A percentile compares a stretch with the other conserved stretches of the same genome.
phyloP scores from a whole-genome alignment of 192 early-diverging fungal species.

The Backusella sp. region DNA sequence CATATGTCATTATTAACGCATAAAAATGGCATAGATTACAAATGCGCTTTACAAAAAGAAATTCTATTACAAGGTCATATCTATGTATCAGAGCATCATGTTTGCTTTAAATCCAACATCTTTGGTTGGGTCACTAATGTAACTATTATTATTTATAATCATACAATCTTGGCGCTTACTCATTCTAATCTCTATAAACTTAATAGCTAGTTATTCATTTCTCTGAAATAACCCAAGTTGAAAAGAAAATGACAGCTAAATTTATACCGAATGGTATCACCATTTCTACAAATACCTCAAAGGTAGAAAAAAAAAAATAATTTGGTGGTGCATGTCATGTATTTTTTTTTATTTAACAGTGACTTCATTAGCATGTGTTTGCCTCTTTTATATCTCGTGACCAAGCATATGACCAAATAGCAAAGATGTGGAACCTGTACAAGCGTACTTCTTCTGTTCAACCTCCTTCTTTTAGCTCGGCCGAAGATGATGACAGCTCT shows the following conservation, averaged over 20 bases:
- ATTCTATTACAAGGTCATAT: conserved; percentile 84
- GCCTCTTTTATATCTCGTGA: conserved; percentile 87
- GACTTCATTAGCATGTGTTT: conserved; percentile 61
- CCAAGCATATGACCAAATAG: conserved; percentile 66
- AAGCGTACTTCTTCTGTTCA: conserved; percentile 8
- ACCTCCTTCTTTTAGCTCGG: neutral
- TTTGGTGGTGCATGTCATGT: neutral
- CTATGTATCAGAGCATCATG: conserved; percentile 76
- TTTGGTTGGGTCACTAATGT: conserved; percentile 87
- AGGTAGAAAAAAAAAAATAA: conserved; percentile 22
- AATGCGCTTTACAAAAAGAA: conserved; percentile 85
- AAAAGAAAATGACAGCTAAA: conserved; percentile 81
- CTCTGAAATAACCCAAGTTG: conserved; percentile 77
- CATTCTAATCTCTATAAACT: neutral
- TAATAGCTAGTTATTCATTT: conserved; percentile 65
- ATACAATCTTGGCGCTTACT: neutral
- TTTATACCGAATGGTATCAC: conserved; percentile 89
- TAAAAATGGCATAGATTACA: conserved; percentile 55
- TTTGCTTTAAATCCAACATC: conserved; percentile 87
- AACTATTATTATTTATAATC: neutral
- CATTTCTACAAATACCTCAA: conserved; percentile 66
- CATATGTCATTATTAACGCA: conserved; percentile 5
- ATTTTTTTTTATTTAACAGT: neutral
- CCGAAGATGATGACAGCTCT: neutral
- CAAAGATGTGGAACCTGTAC: conserved; percentile 56